These are phyloP conservation scores for Durotheca rogersii DNA, from an alignment of 495 filamentous ascomycete genomes.

Conservation along the genomic window DNA sequence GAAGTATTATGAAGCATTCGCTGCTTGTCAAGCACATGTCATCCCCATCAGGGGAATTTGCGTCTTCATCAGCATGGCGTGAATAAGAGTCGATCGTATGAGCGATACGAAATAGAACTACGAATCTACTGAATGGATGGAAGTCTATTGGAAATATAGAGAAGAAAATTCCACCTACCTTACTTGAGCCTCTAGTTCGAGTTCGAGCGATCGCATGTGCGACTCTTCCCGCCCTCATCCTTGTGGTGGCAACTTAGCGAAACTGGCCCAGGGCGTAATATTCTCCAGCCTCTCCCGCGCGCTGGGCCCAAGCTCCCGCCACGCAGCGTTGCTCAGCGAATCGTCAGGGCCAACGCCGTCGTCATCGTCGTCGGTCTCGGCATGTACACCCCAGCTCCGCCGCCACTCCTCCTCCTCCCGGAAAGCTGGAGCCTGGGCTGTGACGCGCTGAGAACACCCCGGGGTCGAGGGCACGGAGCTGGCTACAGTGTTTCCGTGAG, in stretches of 20 bases:
- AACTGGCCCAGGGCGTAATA: conserved; percentile 4
- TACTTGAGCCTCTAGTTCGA: too few species aligned
- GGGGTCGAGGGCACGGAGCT: not conserved
- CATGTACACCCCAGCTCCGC: too few species aligned
- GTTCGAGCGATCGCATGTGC: not conserved
- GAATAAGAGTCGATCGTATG: too few species aligned
- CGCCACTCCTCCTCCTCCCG: too few species aligned
- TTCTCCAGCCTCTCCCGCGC: not conserved
- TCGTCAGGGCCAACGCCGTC: conserved; percentile 1
- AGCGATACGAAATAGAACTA: too few species aligned
- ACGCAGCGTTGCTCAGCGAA: conserved; percentile 5
- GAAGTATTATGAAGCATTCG: too few species aligned
- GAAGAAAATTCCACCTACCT: not conserved
- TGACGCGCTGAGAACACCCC: not conserved
- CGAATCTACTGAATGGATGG: too few species aligned
- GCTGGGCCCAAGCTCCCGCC: not conserved
- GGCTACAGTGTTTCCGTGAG: not conserved
- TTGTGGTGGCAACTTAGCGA: conserved; percentile 2
- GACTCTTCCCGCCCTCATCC: not conserved
- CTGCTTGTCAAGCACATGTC: too few species aligned
- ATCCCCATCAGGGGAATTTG: too few species aligned
- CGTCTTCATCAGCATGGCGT: too few species aligned
- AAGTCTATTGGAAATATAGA: too few species aligned
- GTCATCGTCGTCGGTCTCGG: not conserved
- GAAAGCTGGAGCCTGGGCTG: too few species aligned